Evolutionary conservation across 2,329 filamentous ascomycete species (phyloP).

Genomic region (Microdochium trichocladiopsis): DNA sequence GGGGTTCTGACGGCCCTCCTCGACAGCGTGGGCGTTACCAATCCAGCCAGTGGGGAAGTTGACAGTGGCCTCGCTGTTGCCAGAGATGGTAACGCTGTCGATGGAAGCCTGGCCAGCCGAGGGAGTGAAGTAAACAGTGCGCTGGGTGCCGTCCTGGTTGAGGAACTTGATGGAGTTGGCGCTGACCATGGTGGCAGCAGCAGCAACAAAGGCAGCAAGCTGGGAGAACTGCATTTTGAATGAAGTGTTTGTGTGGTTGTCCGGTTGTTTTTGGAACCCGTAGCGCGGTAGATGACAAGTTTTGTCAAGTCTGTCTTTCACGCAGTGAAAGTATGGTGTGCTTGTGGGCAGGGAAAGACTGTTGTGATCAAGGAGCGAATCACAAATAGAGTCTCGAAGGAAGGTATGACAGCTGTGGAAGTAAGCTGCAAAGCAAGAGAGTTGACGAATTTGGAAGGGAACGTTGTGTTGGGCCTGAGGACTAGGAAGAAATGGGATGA

Average conservation of each 20-base stretch:
- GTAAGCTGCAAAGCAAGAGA: neutral
- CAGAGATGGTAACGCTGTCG: conserved; percentile 30
- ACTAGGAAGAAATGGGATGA: neutral
- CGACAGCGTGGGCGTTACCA: conserved; percentile 44
- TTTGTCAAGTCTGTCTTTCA: conserved; percentile 6
- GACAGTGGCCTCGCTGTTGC: conserved; percentile 29
- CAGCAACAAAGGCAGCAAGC: conserved; percentile 31
- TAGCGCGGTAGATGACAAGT: conserved; percentile 4
- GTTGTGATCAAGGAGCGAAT: conserved; percentile 19
- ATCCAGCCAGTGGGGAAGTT: conserved; percentile 35
- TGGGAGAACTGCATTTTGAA: conserved; percentile 48
- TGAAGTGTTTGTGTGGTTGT: conserved; percentile 12
- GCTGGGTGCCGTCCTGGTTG: conserved; percentile 45
- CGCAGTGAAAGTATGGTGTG: no score
- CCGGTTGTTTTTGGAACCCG: conserved; percentile 6
- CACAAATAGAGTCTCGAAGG: conserved; percentile 13
- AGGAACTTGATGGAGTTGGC: conserved; percentile 50
- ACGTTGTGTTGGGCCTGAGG: neutral
- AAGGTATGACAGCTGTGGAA: conserved; percentile 1
- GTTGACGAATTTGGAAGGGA: neutral
- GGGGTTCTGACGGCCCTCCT: conserved; percentile 30
- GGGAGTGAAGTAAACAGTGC: conserved; percentile 44
- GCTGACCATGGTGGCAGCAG: conserved; percentile 33
- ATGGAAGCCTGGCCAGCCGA: conserved; percentile 28
- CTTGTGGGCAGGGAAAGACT: no score